Evolutionary conservation across 192 early-diverging fungal genomes (phyloP).

Genomic region (Backusella tarrabulga): DNA sequence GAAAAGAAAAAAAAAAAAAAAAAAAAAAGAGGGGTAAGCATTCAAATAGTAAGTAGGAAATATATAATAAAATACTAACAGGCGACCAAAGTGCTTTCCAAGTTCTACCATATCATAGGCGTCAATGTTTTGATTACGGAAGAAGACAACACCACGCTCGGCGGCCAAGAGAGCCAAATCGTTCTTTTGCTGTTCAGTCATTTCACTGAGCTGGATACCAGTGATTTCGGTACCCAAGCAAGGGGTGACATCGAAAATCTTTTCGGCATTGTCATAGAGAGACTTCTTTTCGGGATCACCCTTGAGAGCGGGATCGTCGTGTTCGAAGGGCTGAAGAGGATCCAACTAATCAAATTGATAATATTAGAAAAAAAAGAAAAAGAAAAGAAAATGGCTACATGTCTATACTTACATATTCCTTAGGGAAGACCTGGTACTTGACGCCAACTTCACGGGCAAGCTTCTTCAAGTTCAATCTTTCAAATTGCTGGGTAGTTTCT

Average conservation of each 20-base stretch:
- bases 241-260: conserved; percentile 21
- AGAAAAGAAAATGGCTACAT: not conserved
- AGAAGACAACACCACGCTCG: conserved; percentile 35
- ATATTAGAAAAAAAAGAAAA: not conserved
- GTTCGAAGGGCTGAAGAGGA: conserved; percentile 20
- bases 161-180: conserved; percentile 33
- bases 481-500: not conserved
- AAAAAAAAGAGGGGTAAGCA: not conserved
- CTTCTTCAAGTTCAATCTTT: conserved; percentile 5
- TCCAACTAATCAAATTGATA: not conserved
- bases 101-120: conserved; percentile 18
- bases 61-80: not conserved
- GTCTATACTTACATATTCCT: not conserved
- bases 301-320: conserved; percentile 24
- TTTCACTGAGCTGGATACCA: conserved; percentile 22
- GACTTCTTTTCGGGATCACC: conserved; percentile 27
- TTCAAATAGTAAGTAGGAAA: not conserved
- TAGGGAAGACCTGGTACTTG: conserved; percentile 8
- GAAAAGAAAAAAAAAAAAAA: too few relatives aligned
- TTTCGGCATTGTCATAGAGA: conserved; percentile 14
- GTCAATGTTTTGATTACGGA: conserved; percentile 28
- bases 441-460: conserved; percentile 2
- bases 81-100: conserved; percentile 25
- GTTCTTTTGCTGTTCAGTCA: conserved; percentile 36
- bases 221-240: conserved; percentile 32